Percentiles rank a stretch among this genome's conserved stretches.
phyloP scores from a whole-genome alignment of 108 stramenopile genomes.

The Pseudonitzschia multiseries region DNA sequence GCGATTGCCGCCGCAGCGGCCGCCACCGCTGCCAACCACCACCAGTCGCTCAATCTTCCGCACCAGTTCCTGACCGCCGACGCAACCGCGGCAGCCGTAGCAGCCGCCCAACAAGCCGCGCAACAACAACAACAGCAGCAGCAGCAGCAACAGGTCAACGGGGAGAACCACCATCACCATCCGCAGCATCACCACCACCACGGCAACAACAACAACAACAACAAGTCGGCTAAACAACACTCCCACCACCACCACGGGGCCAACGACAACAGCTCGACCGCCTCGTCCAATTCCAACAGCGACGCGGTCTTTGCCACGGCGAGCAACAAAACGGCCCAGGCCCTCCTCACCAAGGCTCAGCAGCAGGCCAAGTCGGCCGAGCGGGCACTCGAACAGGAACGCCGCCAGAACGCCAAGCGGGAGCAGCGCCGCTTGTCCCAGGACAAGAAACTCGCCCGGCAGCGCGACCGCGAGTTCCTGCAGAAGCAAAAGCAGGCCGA shows the following conservation, averaged over 20 bases:
- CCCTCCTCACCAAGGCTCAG: conserved; percentile 42
- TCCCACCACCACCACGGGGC: background rate
- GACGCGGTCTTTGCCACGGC: conserved; percentile 40
- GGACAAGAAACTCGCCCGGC: conserved; percentile 50
- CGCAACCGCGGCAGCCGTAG: conserved; percentile 40
- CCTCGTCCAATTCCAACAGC: conserved; percentile 29
- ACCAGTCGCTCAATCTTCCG: background rate
- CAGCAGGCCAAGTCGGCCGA: conserved; percentile 55
- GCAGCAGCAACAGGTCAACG: background rate
- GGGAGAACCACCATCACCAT: background rate
- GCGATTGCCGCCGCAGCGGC: conserved; percentile 30
- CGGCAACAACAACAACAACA: background rate
- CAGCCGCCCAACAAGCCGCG: conserved; percentile 17
- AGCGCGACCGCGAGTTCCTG: conserved; percentile 57
- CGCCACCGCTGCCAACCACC: conserved; percentile 25
- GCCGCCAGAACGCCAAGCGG: conserved; percentile 40
- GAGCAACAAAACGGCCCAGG: conserved; percentile 38
- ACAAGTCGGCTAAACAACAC: background rate
- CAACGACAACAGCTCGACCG: conserved; percentile 37
- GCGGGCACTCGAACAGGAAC: conserved; percentile 50
- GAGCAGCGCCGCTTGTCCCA: conserved; percentile 53
- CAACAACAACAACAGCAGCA: too few species aligned
- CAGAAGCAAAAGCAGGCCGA: conserved; percentile 54
- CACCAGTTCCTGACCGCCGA: conserved; percentile 25
- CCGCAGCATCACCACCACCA: background rate